Base-by-base conservation (phyloP, 257 asterid genomes). In the Ilex asprella region DNA sequence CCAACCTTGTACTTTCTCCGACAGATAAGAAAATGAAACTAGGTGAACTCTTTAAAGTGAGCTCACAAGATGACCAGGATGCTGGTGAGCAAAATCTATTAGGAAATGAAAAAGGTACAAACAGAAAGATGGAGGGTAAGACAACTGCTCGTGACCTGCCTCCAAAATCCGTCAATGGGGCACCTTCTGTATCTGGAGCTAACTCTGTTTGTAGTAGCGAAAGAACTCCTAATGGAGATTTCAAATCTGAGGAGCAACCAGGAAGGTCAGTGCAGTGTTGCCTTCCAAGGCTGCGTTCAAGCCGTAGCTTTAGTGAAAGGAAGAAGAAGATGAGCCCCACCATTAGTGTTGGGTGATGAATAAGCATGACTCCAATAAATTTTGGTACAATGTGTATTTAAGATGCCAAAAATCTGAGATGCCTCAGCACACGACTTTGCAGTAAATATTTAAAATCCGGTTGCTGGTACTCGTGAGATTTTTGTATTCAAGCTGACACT, bases 41-140 rank as follows among this genome's bases (percentile, higher is more conserved):
- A 13, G 76, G 80, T 0, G 87, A 85, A 31, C 82, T 88, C 31
- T 85, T 88, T n/a, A 78, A 75, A 64, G 92, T 81, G 72, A 73
- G 81, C 64, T 58, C 67, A 29, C 76, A 60, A 2, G 30, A 2
- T 10, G 54, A 67, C 58, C 69, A 55, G 41, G 76, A 67, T 12
- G 66, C 29, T 6, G 62, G 63, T 16, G 67, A 58, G 31, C 80
- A 69, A 54, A 56, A 69, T 31, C 62, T 35, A 35, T 35, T 16
- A 30, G 70, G 51, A 51, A 52, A 54, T 61, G 32, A 39, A 31
- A 74, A 67, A 2, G 73, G 12, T 51, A 30, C 61, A 14, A 55
- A 51, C 54, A 70, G 65, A 41, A 76, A 52, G 31, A 55, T 35
- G 51, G 63, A 13, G 49, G 31, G 35, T 16, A 60, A 55, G 10